phyloP scores from a whole-genome alignment of 257 asterid genomes.

The Scutellaria baicalensis region DNA sequence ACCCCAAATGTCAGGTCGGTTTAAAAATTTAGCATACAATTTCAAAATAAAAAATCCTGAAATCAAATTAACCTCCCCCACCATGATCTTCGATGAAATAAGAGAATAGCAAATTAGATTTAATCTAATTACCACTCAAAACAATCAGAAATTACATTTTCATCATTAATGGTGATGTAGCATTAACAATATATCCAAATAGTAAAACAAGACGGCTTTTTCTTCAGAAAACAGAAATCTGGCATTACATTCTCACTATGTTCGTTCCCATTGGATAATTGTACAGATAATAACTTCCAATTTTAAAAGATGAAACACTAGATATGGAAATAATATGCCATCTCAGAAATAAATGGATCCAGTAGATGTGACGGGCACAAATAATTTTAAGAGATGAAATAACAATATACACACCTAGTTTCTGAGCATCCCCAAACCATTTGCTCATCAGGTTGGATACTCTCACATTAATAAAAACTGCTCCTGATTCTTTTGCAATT shows the following conservation, averaged over 20 bases:
- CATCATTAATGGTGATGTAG: neutral
- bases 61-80: neutral
- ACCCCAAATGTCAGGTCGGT: neutral
- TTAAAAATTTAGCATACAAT: neutral
- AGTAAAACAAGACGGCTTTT: neutral
- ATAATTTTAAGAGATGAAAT: neutral
- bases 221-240: neutral
- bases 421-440: constrained; percentile 98
- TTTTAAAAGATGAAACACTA: neutral
- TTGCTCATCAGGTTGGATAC: constrained; percentile 92
- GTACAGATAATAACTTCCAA: neutral
- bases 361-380: neutral
- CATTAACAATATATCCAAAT: neutral
- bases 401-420: constrained; percentile 50
- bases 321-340: neutral
- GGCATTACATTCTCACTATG: neutral
- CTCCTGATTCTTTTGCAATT: constrained; percentile 92
- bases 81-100: neutral
- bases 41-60: neutral
- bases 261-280: neutral
- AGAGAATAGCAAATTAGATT: neutral
- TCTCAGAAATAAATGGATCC: neutral
- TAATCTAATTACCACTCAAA: neutral
- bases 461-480: constrained; percentile 81
- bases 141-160: neutral